Base-by-base conservation (phyloP, 306 rosid genomes). In the Citrullus colocynthis region DNA sequence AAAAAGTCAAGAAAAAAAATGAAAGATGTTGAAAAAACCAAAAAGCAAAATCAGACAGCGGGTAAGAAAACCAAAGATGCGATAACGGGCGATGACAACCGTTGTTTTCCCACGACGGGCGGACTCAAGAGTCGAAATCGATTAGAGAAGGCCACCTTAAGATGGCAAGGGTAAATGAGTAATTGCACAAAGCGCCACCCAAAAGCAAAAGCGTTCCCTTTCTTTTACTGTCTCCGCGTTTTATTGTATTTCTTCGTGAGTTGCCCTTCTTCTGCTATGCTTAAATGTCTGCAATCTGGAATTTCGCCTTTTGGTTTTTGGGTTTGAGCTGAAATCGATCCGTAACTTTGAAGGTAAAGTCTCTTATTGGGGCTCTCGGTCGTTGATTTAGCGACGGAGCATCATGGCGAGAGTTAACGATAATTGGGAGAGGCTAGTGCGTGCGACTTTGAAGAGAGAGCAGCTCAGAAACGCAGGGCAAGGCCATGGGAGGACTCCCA, bases 391-490 rank as follows among this genome's bases (percentile, higher is more conserved):
- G 84, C 61, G 77, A 57, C 69, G 81, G n/a, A 74, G 83, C 52
- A 21, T 75, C 92, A 89, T 95, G 98, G 91, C 84, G 82, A 84
- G 96, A 91, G 91, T 85, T 87, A 77, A 80, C 55, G 88, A 78
- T 18, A 92, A 90, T 79, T 95, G 98, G 98, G 92, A 86, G 81
- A 86, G 89, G 74, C 86, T 92, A 41, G 93, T 92, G 73, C 97
- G 96, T 13, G 97, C 96, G 62, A 87, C 98, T 69, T 80, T 89
- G 75, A 87, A 76, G 67, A 74, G 97, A 36, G 95, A 90, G 82
- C 95, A 88, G 78, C 91, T 83, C 39, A 84, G 97, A 57, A 86
- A 79, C 79, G 87, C 90, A 12, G 96, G 96, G 24, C 88, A 80
- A 59, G 97, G 93, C 11, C 92, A 86, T 14, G 88, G 37, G 41